Conservation (phyloP, 1,139 yeast genomes). For the Wickerhamomyces sp. region DNA sequence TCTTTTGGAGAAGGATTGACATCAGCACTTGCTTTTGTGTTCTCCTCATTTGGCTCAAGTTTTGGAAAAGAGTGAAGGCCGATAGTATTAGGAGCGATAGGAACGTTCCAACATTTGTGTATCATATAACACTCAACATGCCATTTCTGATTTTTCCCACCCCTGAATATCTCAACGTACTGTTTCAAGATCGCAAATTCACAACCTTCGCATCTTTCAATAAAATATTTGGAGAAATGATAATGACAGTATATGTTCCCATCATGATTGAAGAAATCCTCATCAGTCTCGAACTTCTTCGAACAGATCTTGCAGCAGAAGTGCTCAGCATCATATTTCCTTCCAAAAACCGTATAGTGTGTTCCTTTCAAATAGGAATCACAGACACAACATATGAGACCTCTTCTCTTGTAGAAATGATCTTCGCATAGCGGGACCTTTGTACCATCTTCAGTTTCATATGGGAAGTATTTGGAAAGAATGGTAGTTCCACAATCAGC, state of each 20-base stretch:
- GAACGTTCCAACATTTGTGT: constrained; percentile 93
- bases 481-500: constrained; percentile 76
- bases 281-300: constrained; percentile 85
- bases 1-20: constrained; percentile 42
- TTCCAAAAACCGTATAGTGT: constrained; percentile 88
- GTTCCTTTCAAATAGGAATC: constrained; percentile 85
- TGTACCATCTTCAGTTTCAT: constrained; percentile 35
- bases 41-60: constrained; percentile 23
- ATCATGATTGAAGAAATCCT: constrained; percentile 87
- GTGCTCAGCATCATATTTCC: constrained; percentile 92
- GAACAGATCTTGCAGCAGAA: constrained; percentile 89
- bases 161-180: constrained; percentile 86
- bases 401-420: constrained; percentile 82
- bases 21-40: constrained; percentile 13
- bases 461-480: constrained; percentile 43
- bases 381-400: constrained; percentile 80
- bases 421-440: constrained; percentile 85
- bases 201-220: constrained; percentile 93
- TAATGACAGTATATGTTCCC: constrained; percentile 82
- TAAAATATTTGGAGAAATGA: constrained; percentile 81
- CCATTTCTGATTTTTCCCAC: constrained; percentile 97
- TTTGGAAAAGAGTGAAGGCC: constrained; percentile 43
- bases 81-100: constrained; percentile 59
- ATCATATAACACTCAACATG: constrained; percentile 99
- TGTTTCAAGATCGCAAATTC: constrained; percentile 87